A percentile compares a stretch with the other conserved stretches of the same genome.
Evolutionary conservation across 768 basidiomycete species (phyloP).

Genomic region (Lactifluus echinatus): DNA sequence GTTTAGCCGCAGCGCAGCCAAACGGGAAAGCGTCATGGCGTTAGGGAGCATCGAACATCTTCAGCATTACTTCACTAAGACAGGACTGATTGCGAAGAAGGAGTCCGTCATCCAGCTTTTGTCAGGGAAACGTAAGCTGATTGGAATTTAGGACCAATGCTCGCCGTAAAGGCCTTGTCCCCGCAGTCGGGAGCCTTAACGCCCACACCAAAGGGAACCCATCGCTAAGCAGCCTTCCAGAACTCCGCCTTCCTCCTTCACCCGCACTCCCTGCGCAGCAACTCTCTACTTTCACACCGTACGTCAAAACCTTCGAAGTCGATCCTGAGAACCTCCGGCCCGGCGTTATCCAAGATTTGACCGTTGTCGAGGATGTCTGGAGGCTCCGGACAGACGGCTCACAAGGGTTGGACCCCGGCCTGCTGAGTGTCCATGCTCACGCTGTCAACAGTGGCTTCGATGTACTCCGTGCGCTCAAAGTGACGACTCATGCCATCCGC

Average conservation of each 20-base stretch:
- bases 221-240: constrained; percentile 35
- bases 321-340: constrained; percentile 74
- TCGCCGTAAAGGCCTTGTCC: constrained; percentile 52
- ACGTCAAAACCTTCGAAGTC: constrained; percentile 58
- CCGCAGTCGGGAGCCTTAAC: constrained; percentile 57
- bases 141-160: constrained; percentile 36
- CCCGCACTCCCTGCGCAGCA: constrained; percentile 44
- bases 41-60: constrained; percentile 94
- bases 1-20: constrained; percentile 85
- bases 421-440: constrained; percentile 10
- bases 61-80: constrained; percentile 91
- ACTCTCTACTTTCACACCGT: constrained; percentile 40
- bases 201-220: constrained; percentile 27
- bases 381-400: constrained; percentile 29
- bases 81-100: constrained; percentile 63
- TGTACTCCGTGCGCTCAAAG: constrained; percentile 64
- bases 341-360: constrained; percentile 67
- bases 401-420: neutral
- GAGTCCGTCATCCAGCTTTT: constrained; percentile 40
- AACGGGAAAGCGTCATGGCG: constrained; percentile 88
- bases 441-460: constrained; percentile 33
- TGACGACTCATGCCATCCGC: constrained; percentile 72
- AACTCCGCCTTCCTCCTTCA: constrained; percentile 63
- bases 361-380: constrained; percentile 58
- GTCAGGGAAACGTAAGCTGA: neutral